Percentiles rank a stretch among this genome's conserved stretches.
Evolutionary conservation across 2,329 filamentous ascomycete species (phyloP).

Genomic region (Epicoccum sorghinum): DNA sequence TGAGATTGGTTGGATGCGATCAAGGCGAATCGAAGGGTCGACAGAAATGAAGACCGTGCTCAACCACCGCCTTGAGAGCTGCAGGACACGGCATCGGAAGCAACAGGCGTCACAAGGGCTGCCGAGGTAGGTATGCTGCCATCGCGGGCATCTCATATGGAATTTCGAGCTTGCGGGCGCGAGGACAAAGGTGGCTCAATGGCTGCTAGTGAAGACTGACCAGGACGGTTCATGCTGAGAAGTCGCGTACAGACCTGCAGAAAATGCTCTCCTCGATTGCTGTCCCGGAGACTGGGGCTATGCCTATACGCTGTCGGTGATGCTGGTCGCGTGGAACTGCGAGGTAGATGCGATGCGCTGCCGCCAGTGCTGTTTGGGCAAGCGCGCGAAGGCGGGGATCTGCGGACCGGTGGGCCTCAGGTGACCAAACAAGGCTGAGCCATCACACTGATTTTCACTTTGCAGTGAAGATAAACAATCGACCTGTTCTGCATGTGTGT

Average conservation of each 20-base stretch:
- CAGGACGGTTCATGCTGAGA: conserved; percentile 56
- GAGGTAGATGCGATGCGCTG: conserved; percentile 26
- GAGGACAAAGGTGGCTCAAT: conserved; percentile 28
- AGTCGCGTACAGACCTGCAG: conserved; percentile 22
- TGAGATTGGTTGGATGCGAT: neutral
- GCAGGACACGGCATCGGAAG: neutral
- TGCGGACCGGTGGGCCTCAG: conserved; percentile 12
- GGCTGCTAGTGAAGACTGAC: conserved; percentile 41
- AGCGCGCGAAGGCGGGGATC: conserved; percentile 12
- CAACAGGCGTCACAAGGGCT: neutral
- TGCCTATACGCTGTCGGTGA: conserved; percentile 3
- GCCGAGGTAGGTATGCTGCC: neutral
- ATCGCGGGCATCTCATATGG: conserved; percentile 18
- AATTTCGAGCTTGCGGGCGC: conserved; percentile 18
- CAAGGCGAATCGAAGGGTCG: neutral
- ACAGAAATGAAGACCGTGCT: neutral
- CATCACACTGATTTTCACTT: neutral
- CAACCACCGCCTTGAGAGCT: neutral
- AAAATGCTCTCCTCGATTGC: conserved; percentile 2
- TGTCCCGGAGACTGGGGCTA: neutral
- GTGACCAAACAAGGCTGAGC: conserved; percentile 8
- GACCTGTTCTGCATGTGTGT: neutral
- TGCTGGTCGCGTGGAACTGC: conserved; percentile 22
- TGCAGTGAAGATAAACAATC: neutral
- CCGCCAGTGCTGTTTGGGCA: conserved; percentile 15